Base-by-base conservation (phyloP, 2,329 filamentous ascomycete genomes). In the Mariannaea elegans region DNA sequence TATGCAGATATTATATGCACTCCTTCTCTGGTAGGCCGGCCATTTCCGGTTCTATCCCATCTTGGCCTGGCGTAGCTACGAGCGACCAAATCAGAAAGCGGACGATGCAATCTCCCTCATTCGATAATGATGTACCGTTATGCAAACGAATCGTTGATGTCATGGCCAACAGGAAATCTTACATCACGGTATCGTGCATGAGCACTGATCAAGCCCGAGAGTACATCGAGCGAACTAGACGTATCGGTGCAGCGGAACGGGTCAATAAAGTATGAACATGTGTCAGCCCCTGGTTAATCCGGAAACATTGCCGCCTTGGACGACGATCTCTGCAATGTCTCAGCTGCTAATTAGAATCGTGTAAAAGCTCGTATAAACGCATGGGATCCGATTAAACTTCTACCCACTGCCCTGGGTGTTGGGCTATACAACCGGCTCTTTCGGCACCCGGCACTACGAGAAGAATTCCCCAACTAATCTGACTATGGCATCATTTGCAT, bases 391-490 rank as follows among this genome's bases (percentile, higher is more conserved):
- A 24, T 52, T 55, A 24, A 32, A 19, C 18, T 44, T 58, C 57
- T 47, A 27, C 34, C 32, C 19, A 57, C 52, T 53, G 38, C 19
- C 27, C 16, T 46, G n/a, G 27, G 27, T 8, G 23, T 31, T 56
- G 38, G 24, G 19, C 4, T 16, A 46, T 42, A 5, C 13, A n/a
- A n/a, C 13, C 21, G 41, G 14, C 3, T 9, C 12, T 10, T 48
- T 45, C 46, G 55, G 55, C 46, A 16, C 34, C 52, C 53, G 50
- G 41, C 10, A 53, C 38, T 38, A 23, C 23, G 54, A 44, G 34
- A 67, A 66, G 24, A 65, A 36, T 9, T 6, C 31, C 16, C 53
- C 47, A 13, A 62, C 56, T 39, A 63, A 60, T 53, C 46, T 56
- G 27, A 62, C 32, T 41, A 67, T 39, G 7, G n/a, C 24, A 16